These are phyloP conservation scores for Aspergillus pseudoterreus DNA, from an alignment of 2,329 filamentous ascomycete genomes.

Conservation along the genomic window DNA sequence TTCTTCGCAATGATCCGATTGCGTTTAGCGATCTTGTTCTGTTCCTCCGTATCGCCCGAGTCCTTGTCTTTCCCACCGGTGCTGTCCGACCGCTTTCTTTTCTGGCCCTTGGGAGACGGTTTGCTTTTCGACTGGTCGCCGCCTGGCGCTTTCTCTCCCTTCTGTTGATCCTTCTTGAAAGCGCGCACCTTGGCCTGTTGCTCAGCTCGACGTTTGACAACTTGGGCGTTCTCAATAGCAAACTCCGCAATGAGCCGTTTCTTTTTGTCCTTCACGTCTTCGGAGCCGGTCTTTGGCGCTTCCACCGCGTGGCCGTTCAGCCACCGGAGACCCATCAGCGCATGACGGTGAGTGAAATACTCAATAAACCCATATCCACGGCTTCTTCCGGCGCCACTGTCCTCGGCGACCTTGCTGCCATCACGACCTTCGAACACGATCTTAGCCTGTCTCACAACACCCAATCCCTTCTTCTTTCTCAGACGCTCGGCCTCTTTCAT, in stretches of 20 bases:
- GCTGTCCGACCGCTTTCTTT: slow-evolving; percentile 31
- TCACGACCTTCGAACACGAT: slow-evolving; percentile 86
- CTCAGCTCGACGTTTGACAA: slow-evolving; percentile 69
- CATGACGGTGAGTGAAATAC: slow-evolving; percentile 89
- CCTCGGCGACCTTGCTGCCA: slow-evolving; percentile 77
- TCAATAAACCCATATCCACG: slow-evolving; percentile 97
- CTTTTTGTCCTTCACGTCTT: slow-evolving; percentile 63
- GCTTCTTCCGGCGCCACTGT: slow-evolving; percentile 73
- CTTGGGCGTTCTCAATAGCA: slow-evolving; percentile 95
- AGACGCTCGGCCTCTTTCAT: slow-evolving; percentile 76
- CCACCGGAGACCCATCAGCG: slow-evolving; percentile 91
- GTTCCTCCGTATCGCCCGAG: slow-evolving; percentile 32
- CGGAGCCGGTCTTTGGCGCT: slow-evolving; percentile 26
- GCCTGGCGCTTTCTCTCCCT: slow-evolving; percentile 9
- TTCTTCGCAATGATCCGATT: slow-evolving; percentile 85
- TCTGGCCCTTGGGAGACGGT: slow-evolving; percentile 20
- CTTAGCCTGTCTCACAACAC: slow-evolving; percentile 87
- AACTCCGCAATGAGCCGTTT: slow-evolving; percentile 94
- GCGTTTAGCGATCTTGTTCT: slow-evolving; percentile 57
- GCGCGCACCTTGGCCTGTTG: slow-evolving; percentile 27
- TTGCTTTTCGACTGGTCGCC: slow-evolving; percentile 9
- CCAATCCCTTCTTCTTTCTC: slow-evolving; percentile 78
- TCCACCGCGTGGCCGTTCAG: slow-evolving; percentile 72
- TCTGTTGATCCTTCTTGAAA: slow-evolving; percentile 10
- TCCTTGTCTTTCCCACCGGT: slow-evolving; percentile 17